These are phyloP conservation scores for Thinopyrum elongatum DNA, from an alignment of 176 grass and related monocot species.

Conservation along the genomic window DNA sequence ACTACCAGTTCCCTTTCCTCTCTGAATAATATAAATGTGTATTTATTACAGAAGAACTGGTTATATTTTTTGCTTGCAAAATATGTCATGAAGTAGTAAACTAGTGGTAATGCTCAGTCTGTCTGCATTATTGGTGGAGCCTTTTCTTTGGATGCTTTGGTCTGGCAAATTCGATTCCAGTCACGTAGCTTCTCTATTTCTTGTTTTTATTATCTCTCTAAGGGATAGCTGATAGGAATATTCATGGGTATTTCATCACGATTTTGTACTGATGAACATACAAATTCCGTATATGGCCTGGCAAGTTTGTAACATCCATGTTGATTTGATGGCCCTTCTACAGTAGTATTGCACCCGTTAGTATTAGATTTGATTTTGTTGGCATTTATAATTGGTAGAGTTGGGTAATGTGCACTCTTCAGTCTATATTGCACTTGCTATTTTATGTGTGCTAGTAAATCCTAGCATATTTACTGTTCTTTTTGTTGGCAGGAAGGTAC, in stretches of 20 bases:
- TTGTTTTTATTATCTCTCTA: background rate
- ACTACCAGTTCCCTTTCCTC: slow-evolving; percentile 15
- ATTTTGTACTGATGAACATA: background rate
- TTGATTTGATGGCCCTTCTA: background rate
- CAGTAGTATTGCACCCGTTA: slow-evolving; percentile 7
- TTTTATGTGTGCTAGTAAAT: slow-evolving; percentile 26
- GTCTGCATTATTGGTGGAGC: background rate
- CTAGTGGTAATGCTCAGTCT: slow-evolving; percentile 5
- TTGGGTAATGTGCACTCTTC: slow-evolving; percentile 6
- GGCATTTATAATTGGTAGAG: slow-evolving; percentile 1
- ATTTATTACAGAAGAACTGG: background rate
- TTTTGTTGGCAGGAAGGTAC: slow-evolving; percentile 45
- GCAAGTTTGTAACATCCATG: background rate
- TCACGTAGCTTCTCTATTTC: background rate
- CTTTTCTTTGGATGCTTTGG: slow-evolving; percentile 1
- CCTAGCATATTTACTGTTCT: background rate
- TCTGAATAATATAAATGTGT: slow-evolving; percentile 7
- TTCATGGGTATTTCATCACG: background rate
- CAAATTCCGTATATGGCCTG: background rate
- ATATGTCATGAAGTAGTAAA: slow-evolving; percentile 2
- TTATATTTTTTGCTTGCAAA: slow-evolving; percentile 6
- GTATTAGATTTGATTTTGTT: slow-evolving; percentile 12
- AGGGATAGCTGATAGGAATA: background rate
- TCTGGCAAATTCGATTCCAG: slow-evolving; percentile 2
- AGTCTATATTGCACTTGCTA: slow-evolving; percentile 6